Conservation (phyloP, 2,329 filamentous ascomycete species). For the Phialemoniopsis sp. region DNA sequence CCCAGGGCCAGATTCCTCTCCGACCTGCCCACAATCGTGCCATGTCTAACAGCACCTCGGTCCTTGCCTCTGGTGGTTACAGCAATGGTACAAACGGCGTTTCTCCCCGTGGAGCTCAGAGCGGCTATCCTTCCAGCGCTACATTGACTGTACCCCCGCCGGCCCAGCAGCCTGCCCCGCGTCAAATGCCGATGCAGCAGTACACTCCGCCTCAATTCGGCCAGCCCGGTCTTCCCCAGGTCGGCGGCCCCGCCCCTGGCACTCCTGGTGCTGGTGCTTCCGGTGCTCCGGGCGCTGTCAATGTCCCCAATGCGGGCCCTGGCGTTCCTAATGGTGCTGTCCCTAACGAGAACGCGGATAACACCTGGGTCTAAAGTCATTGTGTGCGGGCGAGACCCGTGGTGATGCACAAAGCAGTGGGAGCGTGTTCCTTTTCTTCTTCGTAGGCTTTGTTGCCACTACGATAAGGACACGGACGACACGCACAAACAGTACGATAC, state of each 20-base stretch:
- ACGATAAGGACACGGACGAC: slow-evolving; percentile 5
- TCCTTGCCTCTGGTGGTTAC: slow-evolving; percentile 25
- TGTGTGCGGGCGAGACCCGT: slow-evolving; percentile 2
- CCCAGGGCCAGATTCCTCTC: slow-evolving; percentile 49
- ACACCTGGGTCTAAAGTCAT: slow-evolving; percentile 13
- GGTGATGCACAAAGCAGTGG: slow-evolving; percentile 1
- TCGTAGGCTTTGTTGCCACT: slow-evolving; percentile 1
- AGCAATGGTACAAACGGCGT: slow-evolving; percentile 20
- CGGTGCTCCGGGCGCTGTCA: slow-evolving; percentile 3
- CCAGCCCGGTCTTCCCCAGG: slow-evolving; percentile 4
- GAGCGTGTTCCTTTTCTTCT: slow-evolving; percentile 1
- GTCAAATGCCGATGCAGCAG: slow-evolving; percentile 2
- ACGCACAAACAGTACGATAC: not conserved
- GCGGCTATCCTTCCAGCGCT: slow-evolving; percentile 25
- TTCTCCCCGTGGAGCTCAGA: slow-evolving; percentile 24
- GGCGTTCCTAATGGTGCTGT: slow-evolving; percentile 8
- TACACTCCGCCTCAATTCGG: slow-evolving; percentile 12
- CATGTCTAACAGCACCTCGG: slow-evolving; percentile 31
- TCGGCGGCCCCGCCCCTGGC: not conserved
- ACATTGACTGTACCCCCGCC: slow-evolving; percentile 23
- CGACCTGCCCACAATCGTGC: slow-evolving; percentile 38
- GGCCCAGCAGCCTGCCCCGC: slow-evolving; percentile 2
- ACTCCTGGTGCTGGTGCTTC: not conserved
- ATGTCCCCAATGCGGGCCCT: slow-evolving; percentile 7
- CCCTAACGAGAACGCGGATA: slow-evolving; percentile 17